Base-by-base conservation (phyloP, 163 green algal genomes). In the Chlorella variabilis region DNA sequence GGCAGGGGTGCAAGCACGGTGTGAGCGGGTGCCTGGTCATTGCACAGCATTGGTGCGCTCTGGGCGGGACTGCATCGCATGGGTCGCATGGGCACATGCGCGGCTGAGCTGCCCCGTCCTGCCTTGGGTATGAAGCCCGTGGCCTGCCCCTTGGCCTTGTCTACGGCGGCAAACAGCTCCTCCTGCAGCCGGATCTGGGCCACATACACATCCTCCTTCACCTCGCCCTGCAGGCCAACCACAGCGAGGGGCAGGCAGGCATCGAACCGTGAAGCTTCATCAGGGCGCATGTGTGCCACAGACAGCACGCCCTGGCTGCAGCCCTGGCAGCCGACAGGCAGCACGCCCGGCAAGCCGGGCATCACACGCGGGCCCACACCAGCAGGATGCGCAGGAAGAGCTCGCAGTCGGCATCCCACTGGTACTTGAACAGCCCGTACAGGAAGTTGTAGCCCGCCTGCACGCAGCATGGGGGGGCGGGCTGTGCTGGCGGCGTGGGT, bases 331-430 rank as follows among this genome's bases (percentile, higher is more conserved):
- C 45, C 45, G 45, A 15, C 45, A 11, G 15, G 11, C 45, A 54
- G 11, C 45, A 54, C 45, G 11, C 11, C 45, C 45, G 15, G 11
- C 45, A 54, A 11, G 11, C 45, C 15, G 11, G 15, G 11, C 45
- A 11, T 54, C 45, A 54, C 45, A 23, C 45, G n/a, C n/a, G n/a
- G 21, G 9, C 36, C 33, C 54, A 15, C 69, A 81, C 83, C 73
- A 79, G 77, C 45, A 93, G 75, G 21, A 94, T 90, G 70, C 84
- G 86, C 25, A 94, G 83, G 73, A 93, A 94, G 4, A 94, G 88
- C 66, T 91, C 86, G 75, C 90, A 93, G 83, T 94, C 90, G 23
- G 89, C 90, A 74, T 94, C 90, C 77, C 80, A 94, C 33, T 73
- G 81, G 68, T 91, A 92, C 67, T 86, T 87, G 85, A 86, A 92